Percentiles rank a stretch among this genome's conserved stretches.
phyloP scores from a whole-genome alignment of 2,329 filamentous ascomycete genomes.

The Sporothrix luriei region DNA sequence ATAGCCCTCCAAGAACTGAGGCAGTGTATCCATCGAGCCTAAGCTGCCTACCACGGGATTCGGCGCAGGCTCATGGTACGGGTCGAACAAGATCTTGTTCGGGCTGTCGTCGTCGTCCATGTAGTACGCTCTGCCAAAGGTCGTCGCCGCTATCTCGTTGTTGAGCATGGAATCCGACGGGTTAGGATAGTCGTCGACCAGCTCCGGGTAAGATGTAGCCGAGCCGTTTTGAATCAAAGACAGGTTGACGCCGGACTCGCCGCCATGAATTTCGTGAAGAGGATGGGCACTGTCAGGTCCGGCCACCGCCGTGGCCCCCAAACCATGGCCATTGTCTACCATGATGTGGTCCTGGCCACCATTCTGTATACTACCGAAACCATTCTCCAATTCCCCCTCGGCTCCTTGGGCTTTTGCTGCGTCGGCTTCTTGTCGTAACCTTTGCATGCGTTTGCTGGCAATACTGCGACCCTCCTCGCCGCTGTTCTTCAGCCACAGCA shows the following conservation, averaged over 20 bases:
- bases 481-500: constrained; percentile 72
- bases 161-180: constrained; percentile 35
- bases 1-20: constrained; percentile 59
- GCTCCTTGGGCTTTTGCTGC: constrained; percentile 57
- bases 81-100: constrained; percentile 62
- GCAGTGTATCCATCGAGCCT: constrained; percentile 50
- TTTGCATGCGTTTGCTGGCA: constrained; percentile 60
- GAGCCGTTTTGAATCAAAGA: constrained; percentile 20
- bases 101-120: constrained; percentile 61
- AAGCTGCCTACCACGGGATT: constrained; percentile 48
- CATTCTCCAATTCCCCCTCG: constrained; percentile 32
- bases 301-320: background rate
- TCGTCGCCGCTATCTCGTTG: constrained; percentile 40
- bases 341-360: constrained; percentile 9
- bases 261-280: background rate
- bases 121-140: constrained; percentile 62
- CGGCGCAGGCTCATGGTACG: constrained; percentile 57
- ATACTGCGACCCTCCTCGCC: constrained; percentile 62
- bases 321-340: background rate
- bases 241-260: constrained; percentile 5
- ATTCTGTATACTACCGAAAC: constrained; percentile 11
- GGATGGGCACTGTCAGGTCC: background rate
- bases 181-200: constrained; percentile 39
- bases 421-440: constrained; percentile 58
- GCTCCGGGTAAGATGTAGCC: constrained; percentile 8